Evolutionary conservation across 495 filamentous ascomycete genomes (phyloP), one percentile per base, ranked within the genome.

Genomic region (Thermochaetoides thermophila): DNA sequence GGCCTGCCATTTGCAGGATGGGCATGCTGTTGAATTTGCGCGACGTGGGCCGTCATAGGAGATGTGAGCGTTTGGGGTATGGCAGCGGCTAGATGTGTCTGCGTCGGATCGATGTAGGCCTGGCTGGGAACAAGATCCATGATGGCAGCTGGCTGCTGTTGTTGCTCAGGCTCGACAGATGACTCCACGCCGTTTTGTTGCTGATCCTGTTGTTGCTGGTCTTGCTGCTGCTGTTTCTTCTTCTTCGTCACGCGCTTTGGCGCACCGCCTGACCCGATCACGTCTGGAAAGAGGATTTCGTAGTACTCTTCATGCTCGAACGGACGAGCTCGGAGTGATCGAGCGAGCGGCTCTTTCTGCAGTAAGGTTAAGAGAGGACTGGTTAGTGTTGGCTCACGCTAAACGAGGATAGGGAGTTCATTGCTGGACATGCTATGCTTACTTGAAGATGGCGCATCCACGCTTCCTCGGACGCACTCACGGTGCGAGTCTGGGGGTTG

Each of bases 271-370:
- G 63, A 64, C 7, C 63, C 63, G 16, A 63, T 52, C 18, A 67
- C 63, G 30, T 67, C 63, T 19, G 59, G 61, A 23, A 62, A 67
- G 9, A 67, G 45, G 27, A 64, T 55, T 42, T 66, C 59, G 58
- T 63, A 63, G 41, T 54, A 66, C 12, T 64, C 56, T 41, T 67
- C 63, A 41, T 67, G 63, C 3, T 67, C 63, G 42, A 66, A 66
- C 0, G 63, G 56, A 3, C 63, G 52, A 23, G 56, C 59, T 24
- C 55, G 53, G 11, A 67, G 49, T 7, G 61, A 61, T 25, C 60
- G 57, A 6, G 61, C 64, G 7, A 66, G 44, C 0, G 63, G 61
- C 31, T 67, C 63, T 47, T 55, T 61, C 63, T 67, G 28, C 3
- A 21, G 12, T 12, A n/a, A n/a, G n/a, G n/a, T n/a, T n/a, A n/a